Percentiles rank a stretch among this genome's conserved stretches.
These are phyloP conservation scores for Vigna radiata DNA, from an alignment of 306 rosid species.

Conservation along the genomic window DNA sequence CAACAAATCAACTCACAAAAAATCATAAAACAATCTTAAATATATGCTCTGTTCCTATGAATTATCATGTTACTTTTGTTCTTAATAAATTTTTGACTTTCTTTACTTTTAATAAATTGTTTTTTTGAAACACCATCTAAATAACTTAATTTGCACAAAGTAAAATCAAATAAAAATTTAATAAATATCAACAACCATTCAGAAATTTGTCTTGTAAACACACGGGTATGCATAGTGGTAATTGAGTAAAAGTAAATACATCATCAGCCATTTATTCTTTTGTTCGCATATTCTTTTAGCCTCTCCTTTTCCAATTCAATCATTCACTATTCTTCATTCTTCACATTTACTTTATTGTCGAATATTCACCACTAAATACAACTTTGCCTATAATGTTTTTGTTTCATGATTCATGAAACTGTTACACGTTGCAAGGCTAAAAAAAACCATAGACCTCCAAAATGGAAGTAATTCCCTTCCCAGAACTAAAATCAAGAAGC, in stretches of 20 bases:
- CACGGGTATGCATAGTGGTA: background rate
- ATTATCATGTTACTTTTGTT: too few species aligned
- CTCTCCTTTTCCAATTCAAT: background rate
- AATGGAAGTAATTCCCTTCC: background rate
- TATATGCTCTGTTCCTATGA: too few species aligned
- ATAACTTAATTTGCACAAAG: too few species aligned
- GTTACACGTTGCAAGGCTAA: background rate
- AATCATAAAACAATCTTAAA: too few species aligned
- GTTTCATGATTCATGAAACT: background rate
- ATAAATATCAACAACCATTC: constrained; percentile 18
- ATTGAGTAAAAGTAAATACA: background rate
- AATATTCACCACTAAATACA: background rate
- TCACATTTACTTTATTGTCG: background rate
- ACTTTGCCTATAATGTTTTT: background rate
- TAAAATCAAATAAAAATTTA: too few species aligned
- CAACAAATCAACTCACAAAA: too few species aligned
- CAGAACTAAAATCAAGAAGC: background rate
- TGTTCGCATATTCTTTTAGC: background rate
- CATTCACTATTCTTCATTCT: background rate
- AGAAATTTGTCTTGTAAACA: constrained; percentile 16
- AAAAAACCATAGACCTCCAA: background rate
- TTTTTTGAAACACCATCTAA: too few species aligned
- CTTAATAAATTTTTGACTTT: too few species aligned
- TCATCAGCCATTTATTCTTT: background rate
- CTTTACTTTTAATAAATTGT: too few species aligned